Evolutionary conservation across 306 rosid genomes (phyloP).

Genomic region (Sophora flavescens): DNA sequence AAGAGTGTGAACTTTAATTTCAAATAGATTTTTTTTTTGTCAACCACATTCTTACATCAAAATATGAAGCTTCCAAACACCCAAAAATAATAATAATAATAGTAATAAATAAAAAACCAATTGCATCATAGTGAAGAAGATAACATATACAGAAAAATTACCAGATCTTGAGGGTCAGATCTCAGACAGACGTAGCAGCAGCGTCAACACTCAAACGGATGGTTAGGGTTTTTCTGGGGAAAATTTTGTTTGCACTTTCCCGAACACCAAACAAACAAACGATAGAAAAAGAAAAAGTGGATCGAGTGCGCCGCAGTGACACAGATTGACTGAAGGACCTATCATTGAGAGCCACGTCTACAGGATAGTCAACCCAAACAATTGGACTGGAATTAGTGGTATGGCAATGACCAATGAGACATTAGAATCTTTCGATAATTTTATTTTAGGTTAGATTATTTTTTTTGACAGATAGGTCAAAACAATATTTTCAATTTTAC

Average conservation of each 20-base stretch:
- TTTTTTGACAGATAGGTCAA: too few relatives aligned
- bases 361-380: background rate
- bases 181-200: background rate
- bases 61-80: background rate
- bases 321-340: background rate
- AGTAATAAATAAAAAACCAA: background rate
- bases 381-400: too few relatives aligned
- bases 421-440: too few relatives aligned
- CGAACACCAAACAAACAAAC: background rate
- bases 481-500: too few relatives aligned
- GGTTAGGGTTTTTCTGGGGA: constrained; percentile 30
- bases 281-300: background rate
- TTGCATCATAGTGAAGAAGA: background rate
- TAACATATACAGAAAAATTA: background rate
- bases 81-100: background rate
- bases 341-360: constrained; percentile 1
- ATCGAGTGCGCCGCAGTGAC: background rate
- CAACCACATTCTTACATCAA: background rate
- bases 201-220: constrained; percentile 1
- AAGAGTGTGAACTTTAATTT: constrained; percentile 1
- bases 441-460: too few relatives aligned
- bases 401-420: too few relatives aligned
- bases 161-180: background rate
- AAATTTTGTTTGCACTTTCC: constrained; percentile 19
- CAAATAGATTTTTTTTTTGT: too few relatives aligned